phyloP scores from a whole-genome alignment of 1,139 yeast genomes.

The Taiozyma sp. region DNA sequence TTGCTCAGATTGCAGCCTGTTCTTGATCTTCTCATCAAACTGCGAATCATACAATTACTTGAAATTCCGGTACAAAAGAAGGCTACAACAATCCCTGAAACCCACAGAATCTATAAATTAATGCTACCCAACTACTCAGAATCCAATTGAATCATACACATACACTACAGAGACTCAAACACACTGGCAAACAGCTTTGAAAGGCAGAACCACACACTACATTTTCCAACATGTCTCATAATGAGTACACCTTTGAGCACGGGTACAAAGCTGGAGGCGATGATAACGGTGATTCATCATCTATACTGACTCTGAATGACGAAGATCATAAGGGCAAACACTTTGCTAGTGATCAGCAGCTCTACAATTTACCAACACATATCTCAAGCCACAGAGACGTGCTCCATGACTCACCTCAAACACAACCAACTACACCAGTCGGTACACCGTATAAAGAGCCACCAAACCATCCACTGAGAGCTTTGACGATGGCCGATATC shows the following conservation, averaged over 20 bases:
- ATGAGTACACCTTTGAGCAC: slow-evolving; percentile 13
- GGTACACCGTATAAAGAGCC: slow-evolving; percentile 18
- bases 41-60: background rate
- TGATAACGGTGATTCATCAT: slow-evolving; percentile 9
- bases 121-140: background rate
- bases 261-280: background rate
- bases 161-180: background rate
- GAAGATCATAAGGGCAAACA: background rate
- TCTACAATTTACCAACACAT: slow-evolving; percentile 20
- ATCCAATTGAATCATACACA: background rate
- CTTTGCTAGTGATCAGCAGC: background rate
- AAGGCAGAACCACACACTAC: background rate
- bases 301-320: slow-evolving; percentile 18
- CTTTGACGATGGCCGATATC: slow-evolving; percentile 21
- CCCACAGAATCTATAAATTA: background rate
- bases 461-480: slow-evolving; percentile 22
- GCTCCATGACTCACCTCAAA: slow-evolving; percentile 5
- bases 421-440: slow-evolving; percentile 23
- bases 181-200: background rate
- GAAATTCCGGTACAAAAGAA: background rate
- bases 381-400: slow-evolving; percentile 20
- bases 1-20: background rate
- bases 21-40: background rate
- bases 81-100: background rate
- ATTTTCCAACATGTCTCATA: slow-evolving; percentile 14